phyloP scores from a whole-genome alignment of 441 rosid genomes.

The Erodium texanum region DNA sequence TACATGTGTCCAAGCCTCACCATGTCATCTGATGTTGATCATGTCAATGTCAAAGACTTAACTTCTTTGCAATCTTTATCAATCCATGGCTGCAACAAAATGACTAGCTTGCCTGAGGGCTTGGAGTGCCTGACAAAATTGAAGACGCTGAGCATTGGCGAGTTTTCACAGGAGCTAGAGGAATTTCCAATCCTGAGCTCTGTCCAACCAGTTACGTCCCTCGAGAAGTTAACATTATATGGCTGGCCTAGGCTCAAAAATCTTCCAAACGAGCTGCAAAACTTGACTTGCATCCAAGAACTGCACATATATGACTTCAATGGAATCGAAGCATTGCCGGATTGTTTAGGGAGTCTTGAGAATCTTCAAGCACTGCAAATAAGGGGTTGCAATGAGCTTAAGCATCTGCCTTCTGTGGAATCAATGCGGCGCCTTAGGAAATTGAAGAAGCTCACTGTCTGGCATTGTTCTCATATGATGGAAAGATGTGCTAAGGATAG shows the following conservation, averaged over 20 bases:
- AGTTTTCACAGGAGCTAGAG: not conserved
- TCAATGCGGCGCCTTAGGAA: not conserved
- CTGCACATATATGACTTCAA: not conserved
- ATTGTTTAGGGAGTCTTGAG: not conserved
- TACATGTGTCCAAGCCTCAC: not conserved
- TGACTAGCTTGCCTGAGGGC: not conserved
- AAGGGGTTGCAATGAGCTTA: not conserved
- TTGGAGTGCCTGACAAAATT: not conserved
- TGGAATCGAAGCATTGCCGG: slow-evolving; percentile 1
- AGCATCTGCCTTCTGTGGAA: not conserved
- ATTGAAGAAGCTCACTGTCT: not conserved
- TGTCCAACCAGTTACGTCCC: not conserved
- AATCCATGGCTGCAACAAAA: not conserved
- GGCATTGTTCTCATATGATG: not conserved
- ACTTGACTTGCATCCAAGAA: not conserved
- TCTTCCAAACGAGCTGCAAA: not conserved
- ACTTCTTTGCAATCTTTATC: not conserved
- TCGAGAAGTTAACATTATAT: not conserved
- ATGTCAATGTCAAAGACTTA: not conserved
- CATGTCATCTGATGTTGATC: not conserved
- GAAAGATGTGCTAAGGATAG: not conserved
- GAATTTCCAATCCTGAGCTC: not conserved
- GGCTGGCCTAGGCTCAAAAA: not conserved
- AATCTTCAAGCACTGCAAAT: not conserved
- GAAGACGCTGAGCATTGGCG: not conserved